Conservation (phyloP, 176 grass and related monocot species). For the Triticum monococcum region DNA sequence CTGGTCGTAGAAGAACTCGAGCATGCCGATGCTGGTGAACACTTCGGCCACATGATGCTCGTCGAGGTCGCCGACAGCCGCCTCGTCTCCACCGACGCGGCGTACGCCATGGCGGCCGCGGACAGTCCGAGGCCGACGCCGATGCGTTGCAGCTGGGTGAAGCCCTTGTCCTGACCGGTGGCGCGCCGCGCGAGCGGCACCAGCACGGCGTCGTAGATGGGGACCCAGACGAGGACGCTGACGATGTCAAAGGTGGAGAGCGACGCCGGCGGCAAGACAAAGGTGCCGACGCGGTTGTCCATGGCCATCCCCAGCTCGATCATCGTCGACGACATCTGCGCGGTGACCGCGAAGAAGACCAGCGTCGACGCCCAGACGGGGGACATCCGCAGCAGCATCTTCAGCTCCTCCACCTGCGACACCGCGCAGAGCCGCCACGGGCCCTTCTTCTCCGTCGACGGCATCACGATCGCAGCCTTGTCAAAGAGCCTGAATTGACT, state of each 20-base stretch:
- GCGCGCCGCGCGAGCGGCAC: constrained; percentile 32
- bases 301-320: constrained; percentile 37
- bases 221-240: constrained; percentile 24
- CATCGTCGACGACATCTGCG: constrained; percentile 37
- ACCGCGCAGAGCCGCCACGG: constrained; percentile 45
- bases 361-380: constrained; percentile 40
- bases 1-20: constrained; percentile 50
- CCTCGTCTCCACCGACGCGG: constrained; percentile 28
- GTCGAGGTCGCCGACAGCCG: neutral
- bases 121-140: constrained; percentile 30
- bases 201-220: constrained; percentile 35
- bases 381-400: constrained; percentile 41
- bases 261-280: constrained; percentile 34
- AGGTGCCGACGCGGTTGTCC: constrained; percentile 28
- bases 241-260: constrained; percentile 26
- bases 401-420: constrained; percentile 53
- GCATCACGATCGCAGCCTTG: constrained; percentile 36
- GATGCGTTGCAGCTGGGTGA: constrained; percentile 34
- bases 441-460: neutral
- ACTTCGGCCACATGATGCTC: constrained; percentile 27
- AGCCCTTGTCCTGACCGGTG: constrained; percentile 33
- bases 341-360: constrained; percentile 27
- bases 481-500: constrained; percentile 26
- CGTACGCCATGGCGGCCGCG: constrained; percentile 19
- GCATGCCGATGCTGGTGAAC: constrained; percentile 22